Evolutionary conservation across 2,329 filamentous ascomycete genomes (phyloP).

Genomic region (Penicillium corylophilum): DNA sequence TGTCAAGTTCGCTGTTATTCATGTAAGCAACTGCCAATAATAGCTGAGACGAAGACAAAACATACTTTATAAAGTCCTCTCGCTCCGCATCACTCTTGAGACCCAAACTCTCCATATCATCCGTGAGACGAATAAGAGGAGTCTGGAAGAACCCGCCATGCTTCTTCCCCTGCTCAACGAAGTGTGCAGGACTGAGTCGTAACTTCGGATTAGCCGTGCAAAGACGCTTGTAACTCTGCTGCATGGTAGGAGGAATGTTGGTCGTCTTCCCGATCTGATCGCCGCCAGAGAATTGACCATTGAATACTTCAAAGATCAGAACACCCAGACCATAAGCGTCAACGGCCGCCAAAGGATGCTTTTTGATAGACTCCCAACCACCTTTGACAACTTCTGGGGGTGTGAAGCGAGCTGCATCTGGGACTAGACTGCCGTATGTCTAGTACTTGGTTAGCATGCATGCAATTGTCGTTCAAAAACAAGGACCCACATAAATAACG

Average conservation of each 20-base stretch:
- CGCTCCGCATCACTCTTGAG: slow-evolving; percentile 82
- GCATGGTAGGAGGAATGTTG: slow-evolving; percentile 82
- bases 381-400: slow-evolving; percentile 81
- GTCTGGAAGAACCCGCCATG: slow-evolving; percentile 88
- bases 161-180: slow-evolving; percentile 84
- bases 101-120: slow-evolving; percentile 89
- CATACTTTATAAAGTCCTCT: slow-evolving; percentile 74
- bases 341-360: slow-evolving; percentile 73
- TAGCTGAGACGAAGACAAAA: slow-evolving; percentile 1
- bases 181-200: slow-evolving; percentile 77
- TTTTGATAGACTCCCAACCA: slow-evolving; percentile 91
- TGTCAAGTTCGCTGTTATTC: slow-evolving; percentile 66
- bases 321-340: slow-evolving; percentile 86
- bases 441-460: slow-evolving; percentile 37
- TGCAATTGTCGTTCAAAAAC: background rate
- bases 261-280: slow-evolving; percentile 86
- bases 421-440: slow-evolving; percentile 83
- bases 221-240: slow-evolving; percentile 84
- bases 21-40: background rate
- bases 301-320: slow-evolving; percentile 87
- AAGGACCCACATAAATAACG: slow-evolving; percentile 69
- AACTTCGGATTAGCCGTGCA: slow-evolving; percentile 87
- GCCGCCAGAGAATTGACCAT: slow-evolving; percentile 71
- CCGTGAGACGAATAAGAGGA: slow-evolving; percentile 84
- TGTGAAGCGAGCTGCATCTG: slow-evolving; percentile 79